Evolutionary conservation across 306 rosid genomes (phyloP).

Genomic region (Malus sieversii): DNA sequence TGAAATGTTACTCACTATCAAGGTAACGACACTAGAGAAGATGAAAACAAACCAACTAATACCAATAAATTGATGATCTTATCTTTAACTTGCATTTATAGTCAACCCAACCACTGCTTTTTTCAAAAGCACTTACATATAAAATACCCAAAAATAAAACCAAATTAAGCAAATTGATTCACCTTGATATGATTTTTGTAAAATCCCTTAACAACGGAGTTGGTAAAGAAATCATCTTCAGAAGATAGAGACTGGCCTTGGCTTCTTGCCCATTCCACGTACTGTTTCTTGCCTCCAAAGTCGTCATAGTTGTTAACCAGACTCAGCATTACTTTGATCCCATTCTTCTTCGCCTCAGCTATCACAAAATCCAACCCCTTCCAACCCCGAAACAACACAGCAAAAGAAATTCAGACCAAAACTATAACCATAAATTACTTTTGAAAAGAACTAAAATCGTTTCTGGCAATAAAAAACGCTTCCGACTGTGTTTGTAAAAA

Average conservation of each 20-base stretch:
- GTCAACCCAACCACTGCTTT: background rate
- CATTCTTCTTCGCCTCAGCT: slow-evolving; percentile 61
- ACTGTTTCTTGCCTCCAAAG: slow-evolving; percentile 84
- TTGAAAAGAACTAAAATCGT: no score
- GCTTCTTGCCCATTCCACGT: slow-evolving; percentile 82
- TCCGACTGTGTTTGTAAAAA: no score
- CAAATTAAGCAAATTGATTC: background rate
- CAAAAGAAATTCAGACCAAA: background rate
- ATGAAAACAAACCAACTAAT: background rate
- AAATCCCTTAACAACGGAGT: slow-evolving; percentile 50
- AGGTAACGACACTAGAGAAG: background rate
- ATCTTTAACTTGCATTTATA: background rate
- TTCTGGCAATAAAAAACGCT: background rate
- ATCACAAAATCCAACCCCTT: slow-evolving; percentile 85
- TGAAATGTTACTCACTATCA: background rate
- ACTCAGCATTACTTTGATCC: slow-evolving; percentile 73
- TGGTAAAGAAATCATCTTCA: slow-evolving; percentile 80
- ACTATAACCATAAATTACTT: background rate
- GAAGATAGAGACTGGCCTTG: slow-evolving; percentile 66
- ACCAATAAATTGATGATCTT: background rate
- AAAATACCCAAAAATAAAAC: background rate
- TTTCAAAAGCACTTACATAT: background rate
- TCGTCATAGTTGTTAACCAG: slow-evolving; percentile 71
- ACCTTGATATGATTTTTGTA: slow-evolving; percentile 87
- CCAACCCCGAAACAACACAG: slow-evolving; percentile 5